Conservation (phyloP, 2,329 filamentous ascomycete species). For the Orbilia brochopaga region DNA sequence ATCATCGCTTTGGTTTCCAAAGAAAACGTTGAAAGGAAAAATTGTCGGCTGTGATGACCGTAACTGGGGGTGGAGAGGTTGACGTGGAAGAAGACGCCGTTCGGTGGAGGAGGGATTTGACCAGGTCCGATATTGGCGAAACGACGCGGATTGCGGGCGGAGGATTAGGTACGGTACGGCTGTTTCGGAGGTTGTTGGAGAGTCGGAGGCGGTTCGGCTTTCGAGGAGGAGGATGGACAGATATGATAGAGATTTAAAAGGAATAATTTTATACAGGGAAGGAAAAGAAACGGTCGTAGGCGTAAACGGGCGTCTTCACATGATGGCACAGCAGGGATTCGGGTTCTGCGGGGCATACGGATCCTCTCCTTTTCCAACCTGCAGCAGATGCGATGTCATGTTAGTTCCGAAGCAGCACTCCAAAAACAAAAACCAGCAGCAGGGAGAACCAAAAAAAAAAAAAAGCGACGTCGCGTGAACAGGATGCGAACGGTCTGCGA, state of each 20-base stretch:
- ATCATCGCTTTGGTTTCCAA: conserved; percentile 38
- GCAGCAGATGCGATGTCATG: conserved; percentile 39
- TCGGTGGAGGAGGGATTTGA: conserved; percentile 5
- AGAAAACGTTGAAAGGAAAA: conserved; percentile 39
- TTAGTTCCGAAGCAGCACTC: conserved; percentile 26
- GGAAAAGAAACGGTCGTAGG: conserved; percentile 32
- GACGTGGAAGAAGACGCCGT: conserved; percentile 14
- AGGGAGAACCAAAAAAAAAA: conserved; percentile 1
- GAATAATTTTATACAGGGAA: conserved; percentile 48
- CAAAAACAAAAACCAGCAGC: no score
- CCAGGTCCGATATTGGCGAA: conserved; percentile 3
- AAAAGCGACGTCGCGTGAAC: conserved; percentile 52
- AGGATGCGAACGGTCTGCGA: background rate
- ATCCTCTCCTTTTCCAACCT: conserved; percentile 90
- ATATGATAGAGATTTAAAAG: background rate
- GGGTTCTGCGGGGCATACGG: conserved; percentile 97
- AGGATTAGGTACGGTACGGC: conserved; percentile 17
- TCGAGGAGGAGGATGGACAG: conserved; percentile 5
- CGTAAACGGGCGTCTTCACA: conserved; percentile 65
- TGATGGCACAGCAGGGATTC: conserved; percentile 90
- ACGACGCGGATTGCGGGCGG: conserved; percentile 25
- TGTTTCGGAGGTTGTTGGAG: conserved; percentile 20
- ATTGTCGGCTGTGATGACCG: conserved; percentile 36
- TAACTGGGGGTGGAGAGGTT: conserved; percentile 6
- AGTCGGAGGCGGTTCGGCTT: conserved; percentile 22